phyloP scores from a whole-genome alignment of 345 rosid genomes.

The Aquilaria sinensis region DNA sequence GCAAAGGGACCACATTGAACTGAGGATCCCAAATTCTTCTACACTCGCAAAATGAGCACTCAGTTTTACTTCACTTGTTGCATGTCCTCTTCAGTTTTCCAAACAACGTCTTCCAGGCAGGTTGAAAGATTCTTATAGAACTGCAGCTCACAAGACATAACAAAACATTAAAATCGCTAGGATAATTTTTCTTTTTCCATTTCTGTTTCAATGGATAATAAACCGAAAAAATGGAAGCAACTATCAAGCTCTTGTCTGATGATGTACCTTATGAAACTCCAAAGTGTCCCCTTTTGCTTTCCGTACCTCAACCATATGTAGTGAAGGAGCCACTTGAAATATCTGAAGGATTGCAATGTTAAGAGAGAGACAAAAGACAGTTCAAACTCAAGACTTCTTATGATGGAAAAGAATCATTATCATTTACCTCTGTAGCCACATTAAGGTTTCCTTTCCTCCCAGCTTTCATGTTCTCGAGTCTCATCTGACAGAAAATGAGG shows the following conservation, averaged over 20 bases:
- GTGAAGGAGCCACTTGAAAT: slow-evolving; percentile 93
- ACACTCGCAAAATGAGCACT: slow-evolving; percentile 6
- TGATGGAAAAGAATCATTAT: slow-evolving; percentile 1
- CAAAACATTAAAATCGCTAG: not conserved
- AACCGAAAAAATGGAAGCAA: not conserved
- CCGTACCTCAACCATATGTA: slow-evolving; percentile 91
- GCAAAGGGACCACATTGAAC: not conserved
- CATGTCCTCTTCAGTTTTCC: slow-evolving; percentile 89
- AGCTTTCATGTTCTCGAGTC: slow-evolving; percentile 83
- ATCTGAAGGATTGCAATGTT: slow-evolving; percentile 35
- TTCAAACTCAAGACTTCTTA: not conserved
- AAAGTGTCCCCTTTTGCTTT: slow-evolving; percentile 97
- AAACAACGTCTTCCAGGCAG: slow-evolving; percentile 75
- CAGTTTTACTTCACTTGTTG: slow-evolving; percentile 28
- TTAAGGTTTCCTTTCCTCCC: slow-evolving; percentile 96
- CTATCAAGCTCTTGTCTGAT: not conserved
- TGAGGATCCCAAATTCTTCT: slow-evolving; percentile 1
- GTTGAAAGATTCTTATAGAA: slow-evolving; percentile 82
- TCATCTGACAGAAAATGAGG: slow-evolving; percentile 41
- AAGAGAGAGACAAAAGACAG: not conserved
- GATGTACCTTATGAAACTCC: slow-evolving; percentile 78
- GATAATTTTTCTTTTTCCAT: not conserved
- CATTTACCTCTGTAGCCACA: slow-evolving; percentile 73
- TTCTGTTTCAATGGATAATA: not conserved
- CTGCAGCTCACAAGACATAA: slow-evolving; percentile 34